A percentile compares a stretch with the other conserved stretches of the same genome.
Evolutionary conservation across 352 stramenopile genomes (phyloP).

Genomic region (Phytophthora hibernalis): DNA sequence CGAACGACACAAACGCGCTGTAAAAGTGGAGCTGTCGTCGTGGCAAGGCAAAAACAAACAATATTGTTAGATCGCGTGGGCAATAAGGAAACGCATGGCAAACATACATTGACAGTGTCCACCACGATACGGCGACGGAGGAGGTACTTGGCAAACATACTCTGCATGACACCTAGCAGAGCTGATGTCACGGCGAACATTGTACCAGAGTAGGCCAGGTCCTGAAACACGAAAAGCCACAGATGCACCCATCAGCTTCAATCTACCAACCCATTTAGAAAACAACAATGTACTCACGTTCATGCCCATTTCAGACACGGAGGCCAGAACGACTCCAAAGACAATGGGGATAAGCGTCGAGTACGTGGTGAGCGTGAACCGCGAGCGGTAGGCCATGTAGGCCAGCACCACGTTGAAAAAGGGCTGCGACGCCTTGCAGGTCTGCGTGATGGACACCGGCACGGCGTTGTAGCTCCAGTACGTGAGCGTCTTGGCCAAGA

Average conservation of each 20-base stretch:
- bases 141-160: slow-evolving; percentile 90
- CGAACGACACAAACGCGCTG: slow-evolving; percentile 82
- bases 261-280: background rate
- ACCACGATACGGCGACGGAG: slow-evolving; percentile 76
- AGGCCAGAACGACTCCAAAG: slow-evolving; percentile 81
- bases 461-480: slow-evolving; percentile 92
- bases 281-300: slow-evolving; percentile 48
- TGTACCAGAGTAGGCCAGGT: slow-evolving; percentile 70
- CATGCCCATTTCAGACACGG: slow-evolving; percentile 89
- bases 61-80: slow-evolving; percentile 2
- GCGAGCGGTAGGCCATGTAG: slow-evolving; percentile 75
- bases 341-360: slow-evolving; percentile 85
- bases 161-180: slow-evolving; percentile 85
- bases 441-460: slow-evolving; percentile 85
- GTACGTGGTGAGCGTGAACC: slow-evolving; percentile 78
- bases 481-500: slow-evolving; percentile 84
- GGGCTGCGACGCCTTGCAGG: slow-evolving; percentile 87
- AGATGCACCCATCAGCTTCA: background rate
- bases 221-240: slow-evolving; percentile 35
- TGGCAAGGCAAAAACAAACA: background rate
- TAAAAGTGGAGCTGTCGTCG: slow-evolving; percentile 84
- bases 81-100: background rate
- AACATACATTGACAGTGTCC: slow-evolving; percentile 81
- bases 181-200: slow-evolving; percentile 80
- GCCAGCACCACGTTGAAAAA: slow-evolving; percentile 90